A percentile compares a stretch with the other conserved stretches of the same genome.
These are phyloP conservation scores for Parastagonospora avenae DNA, from an alignment of 2,329 filamentous ascomycete genomes.

Conservation along the genomic window DNA sequence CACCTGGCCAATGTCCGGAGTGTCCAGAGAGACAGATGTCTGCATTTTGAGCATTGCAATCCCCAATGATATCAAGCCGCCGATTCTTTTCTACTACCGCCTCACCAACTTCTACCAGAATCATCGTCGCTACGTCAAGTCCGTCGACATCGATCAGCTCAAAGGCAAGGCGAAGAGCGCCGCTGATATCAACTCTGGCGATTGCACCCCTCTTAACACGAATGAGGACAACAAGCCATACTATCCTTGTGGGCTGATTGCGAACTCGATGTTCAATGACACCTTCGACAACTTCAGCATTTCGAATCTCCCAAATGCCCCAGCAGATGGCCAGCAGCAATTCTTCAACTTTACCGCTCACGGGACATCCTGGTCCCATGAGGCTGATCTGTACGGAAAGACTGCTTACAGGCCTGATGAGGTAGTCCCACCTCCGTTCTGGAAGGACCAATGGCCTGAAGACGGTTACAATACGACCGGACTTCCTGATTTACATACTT, in stretches of 20 bases:
- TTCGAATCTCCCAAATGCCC: constrained; percentile 57
- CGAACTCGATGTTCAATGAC: constrained; percentile 97
- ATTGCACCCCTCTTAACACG: constrained; percentile 73
- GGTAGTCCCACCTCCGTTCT: constrained; percentile 85
- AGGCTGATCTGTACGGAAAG: constrained; percentile 76
- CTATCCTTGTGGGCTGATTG: constrained; percentile 94
- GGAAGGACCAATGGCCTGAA: constrained; percentile 71
- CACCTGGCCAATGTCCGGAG: constrained; percentile 28
- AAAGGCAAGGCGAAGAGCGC: constrained; percentile 70
- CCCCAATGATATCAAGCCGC: constrained; percentile 76
- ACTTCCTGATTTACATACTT: constrained; percentile 73
- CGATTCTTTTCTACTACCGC: constrained; percentile 92
- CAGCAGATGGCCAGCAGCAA: constrained; percentile 42
- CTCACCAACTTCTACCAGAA: constrained; percentile 99
- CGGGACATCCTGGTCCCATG: constrained; percentile 85
- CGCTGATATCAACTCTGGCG: constrained; percentile 66
- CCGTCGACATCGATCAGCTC: constrained; percentile 81
- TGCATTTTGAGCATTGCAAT: constrained; percentile 82
- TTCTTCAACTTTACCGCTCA: constrained; percentile 75
- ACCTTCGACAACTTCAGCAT: constrained; percentile 72
- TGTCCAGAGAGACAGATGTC: constrained; percentile 47
- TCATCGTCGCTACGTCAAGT: constrained; percentile 93
- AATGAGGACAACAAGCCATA: constrained; percentile 64
- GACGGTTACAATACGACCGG: constrained; percentile 67
- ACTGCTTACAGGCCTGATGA: constrained; percentile 68